Conservation (phyloP, 306 rosid genomes). For the Parietaria judaica region DNA sequence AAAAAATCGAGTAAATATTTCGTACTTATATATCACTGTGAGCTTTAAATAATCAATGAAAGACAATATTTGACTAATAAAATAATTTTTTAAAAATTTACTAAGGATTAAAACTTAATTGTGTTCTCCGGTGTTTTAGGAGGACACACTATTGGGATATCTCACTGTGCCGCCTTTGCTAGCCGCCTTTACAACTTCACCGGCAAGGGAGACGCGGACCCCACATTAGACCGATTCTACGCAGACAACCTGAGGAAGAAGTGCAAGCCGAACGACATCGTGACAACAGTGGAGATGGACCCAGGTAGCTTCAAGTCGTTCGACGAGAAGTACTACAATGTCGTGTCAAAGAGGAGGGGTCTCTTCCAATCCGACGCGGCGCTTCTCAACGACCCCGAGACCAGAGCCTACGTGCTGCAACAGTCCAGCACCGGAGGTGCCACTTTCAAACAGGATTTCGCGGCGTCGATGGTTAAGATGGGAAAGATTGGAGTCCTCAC, state of each 20-base stretch:
- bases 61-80: no score
- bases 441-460: conserved; percentile 28
- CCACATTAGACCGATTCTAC: conserved; percentile 24
- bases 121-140: conserved; percentile 9
- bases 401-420: conserved; percentile 18
- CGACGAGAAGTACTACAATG: conserved; percentile 24
- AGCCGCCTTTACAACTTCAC: conserved; percentile 34
- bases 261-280: conserved; percentile 22
- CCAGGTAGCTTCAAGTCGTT: conserved; percentile 42
- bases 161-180: conserved; percentile 24
- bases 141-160: conserved; percentile 29
- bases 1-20: background rate
- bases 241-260: conserved; percentile 20
- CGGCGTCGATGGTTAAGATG: conserved; percentile 29
- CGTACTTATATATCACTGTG: no score
- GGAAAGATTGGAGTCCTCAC: conserved; percentile 35
- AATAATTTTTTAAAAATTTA: no score
- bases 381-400: conserved; percentile 26
- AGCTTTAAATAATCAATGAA: no score
- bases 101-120: no score
- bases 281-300: conserved; percentile 34
- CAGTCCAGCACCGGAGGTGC: conserved; percentile 19
- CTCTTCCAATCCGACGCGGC: conserved; percentile 40
- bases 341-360: conserved; percentile 33
- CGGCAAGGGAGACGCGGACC: conserved; percentile 34